Evolutionary conservation across 352 stramenopile species (phyloP).

Genomic region (Thalassiosira hispida): DNA sequence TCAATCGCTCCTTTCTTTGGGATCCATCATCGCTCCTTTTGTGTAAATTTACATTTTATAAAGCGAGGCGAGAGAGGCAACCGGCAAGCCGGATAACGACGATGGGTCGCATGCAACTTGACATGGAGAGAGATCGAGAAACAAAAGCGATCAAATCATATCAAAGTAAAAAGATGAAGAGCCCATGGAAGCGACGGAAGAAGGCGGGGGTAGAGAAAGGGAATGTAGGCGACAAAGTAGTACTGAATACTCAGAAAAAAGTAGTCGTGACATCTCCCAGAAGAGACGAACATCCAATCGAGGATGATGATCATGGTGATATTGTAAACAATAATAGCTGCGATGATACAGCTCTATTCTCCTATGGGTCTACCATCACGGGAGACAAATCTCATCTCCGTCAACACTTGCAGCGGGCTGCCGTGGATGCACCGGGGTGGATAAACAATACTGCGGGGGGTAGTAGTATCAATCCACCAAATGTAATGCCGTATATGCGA

Average conservation of each 20-base stretch:
- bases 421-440: slow-evolving; percentile 40
- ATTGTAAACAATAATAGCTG: neutral
- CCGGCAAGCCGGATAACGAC: too few relatives aligned
- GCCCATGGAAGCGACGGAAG: slow-evolving; percentile 8
- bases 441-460: neutral
- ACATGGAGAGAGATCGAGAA: neutral
- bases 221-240: neutral
- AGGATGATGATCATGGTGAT: slow-evolving; percentile 5
- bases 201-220: slow-evolving; percentile 4
- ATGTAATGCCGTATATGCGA: too few relatives aligned
- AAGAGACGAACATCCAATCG: neutral
- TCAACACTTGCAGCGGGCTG: neutral
- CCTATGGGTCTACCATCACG: slow-evolving; percentile 12
- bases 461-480: too few relatives aligned
- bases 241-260: too few relatives aligned
- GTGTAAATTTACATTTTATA: too few relatives aligned
- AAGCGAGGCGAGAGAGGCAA: too few relatives aligned
- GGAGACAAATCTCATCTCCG: slow-evolving; percentile 2
- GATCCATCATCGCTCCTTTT: too few relatives aligned
- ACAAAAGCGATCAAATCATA: neutral
- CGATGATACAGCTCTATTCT: neutral
- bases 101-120: neutral
- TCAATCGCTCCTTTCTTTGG: too few relatives aligned
- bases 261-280: too few relatives aligned
- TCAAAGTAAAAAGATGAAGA: neutral